Evolutionary conservation across 2,329 filamentous ascomycete species (phyloP).

Genomic region (Hymenoscyphus fraxineus): DNA sequence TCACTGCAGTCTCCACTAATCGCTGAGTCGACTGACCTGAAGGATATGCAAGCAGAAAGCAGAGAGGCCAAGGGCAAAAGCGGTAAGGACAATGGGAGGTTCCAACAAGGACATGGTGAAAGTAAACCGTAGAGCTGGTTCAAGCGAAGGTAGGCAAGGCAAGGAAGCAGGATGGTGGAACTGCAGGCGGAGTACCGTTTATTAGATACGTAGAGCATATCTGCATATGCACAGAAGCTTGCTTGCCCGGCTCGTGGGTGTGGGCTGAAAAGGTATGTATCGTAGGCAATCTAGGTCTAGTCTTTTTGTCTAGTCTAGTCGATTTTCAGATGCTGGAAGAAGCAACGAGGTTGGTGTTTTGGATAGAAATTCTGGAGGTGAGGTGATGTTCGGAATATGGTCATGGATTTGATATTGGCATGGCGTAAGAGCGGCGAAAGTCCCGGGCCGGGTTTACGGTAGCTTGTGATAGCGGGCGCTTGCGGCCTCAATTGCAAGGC

Average conservation of each 20-base stretch:
- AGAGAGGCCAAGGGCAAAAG: neutral
- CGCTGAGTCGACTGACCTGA: neutral
- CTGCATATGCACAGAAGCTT: slow-evolving; percentile 2
- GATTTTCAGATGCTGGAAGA: neutral
- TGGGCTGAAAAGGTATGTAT: neutral
- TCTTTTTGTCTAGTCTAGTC: neutral
- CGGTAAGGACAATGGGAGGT: neutral
- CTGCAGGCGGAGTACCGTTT: neutral
- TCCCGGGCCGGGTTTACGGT: neutral
- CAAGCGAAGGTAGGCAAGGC: neutral
- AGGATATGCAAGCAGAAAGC: neutral
- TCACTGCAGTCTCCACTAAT: neutral
- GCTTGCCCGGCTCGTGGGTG: neutral
- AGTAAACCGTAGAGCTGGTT: neutral
- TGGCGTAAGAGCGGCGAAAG: neutral
- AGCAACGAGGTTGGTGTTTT: neutral
- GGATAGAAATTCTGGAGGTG: neutral
- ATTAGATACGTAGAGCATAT: slow-evolving; percentile 4
- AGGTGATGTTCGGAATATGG: neutral
- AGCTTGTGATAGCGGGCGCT: neutral
- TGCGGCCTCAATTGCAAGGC: neutral
- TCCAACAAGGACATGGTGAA: neutral
- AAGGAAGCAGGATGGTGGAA: neutral
- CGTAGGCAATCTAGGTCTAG: neutral
- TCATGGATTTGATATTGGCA: too few species aligned